These are phyloP conservation scores for Alloteropsis semialata DNA, from an alignment of 176 grass and related monocot genomes.

Conservation along the genomic window DNA sequence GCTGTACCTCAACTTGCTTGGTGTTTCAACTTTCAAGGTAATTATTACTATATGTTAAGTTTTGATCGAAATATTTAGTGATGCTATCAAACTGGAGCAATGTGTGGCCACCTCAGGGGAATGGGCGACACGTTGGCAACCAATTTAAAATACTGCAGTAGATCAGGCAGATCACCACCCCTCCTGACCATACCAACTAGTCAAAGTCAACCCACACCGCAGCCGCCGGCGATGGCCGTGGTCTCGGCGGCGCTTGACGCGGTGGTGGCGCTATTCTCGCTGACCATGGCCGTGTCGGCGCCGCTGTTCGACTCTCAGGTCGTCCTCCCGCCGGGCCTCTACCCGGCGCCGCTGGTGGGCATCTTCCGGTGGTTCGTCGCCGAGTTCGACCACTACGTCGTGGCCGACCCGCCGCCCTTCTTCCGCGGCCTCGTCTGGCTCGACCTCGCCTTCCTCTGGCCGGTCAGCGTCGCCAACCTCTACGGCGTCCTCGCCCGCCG, in stretches of 20 bases:
- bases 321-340: conserved; percentile 35
- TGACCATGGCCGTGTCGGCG: conserved; percentile 22
- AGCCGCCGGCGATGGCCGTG: conserved; percentile 13
- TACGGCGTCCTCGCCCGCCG: conserved; percentile 49
- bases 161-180: background rate
- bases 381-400: conserved; percentile 53
- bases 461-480: conserved; percentile 43
- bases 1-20: background rate
- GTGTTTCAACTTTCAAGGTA: too few relatives aligned
- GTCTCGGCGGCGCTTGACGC: conserved; percentile 27
- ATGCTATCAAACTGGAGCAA: background rate
- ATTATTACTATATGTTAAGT: background rate
- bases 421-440: conserved; percentile 56
- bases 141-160: background rate
- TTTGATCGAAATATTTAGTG: background rate
- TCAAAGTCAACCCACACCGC: background rate
- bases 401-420: conserved; percentile 51
- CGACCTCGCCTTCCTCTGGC: conserved; percentile 61
- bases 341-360: conserved; percentile 35
- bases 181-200: background rate
- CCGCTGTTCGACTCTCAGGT: conserved; percentile 60
- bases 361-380: conserved; percentile 49
- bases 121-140: too few relatives aligned
- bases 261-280: conserved; percentile 45
- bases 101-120: background rate